Conservation (phyloP, 345 rosid species). For the Sisymbrium irio region DNA sequence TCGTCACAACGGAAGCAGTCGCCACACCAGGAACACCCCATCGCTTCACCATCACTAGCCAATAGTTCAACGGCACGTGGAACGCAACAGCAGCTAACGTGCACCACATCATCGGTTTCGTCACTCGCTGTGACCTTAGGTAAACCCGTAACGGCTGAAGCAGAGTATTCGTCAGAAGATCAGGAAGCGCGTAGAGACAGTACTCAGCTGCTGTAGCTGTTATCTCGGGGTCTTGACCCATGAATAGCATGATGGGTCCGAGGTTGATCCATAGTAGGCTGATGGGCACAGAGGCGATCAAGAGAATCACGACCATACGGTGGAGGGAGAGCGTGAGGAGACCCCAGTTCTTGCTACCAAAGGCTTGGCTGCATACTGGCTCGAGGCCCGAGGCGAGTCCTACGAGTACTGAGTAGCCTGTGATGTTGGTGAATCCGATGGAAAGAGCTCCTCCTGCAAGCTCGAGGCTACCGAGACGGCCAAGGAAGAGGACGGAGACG, state of each 20-base stretch:
- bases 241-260: slow-evolving; percentile 69
- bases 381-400: slow-evolving; percentile 97
- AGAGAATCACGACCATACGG: slow-evolving; percentile 81
- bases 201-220: slow-evolving; percentile 84
- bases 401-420: slow-evolving; percentile 90
- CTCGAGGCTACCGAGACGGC: slow-evolving; percentile 88
- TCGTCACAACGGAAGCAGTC: slow-evolving; percentile 83
- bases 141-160: slow-evolving; percentile 85
- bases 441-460: slow-evolving; percentile 96
- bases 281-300: slow-evolving; percentile 73
- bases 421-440: slow-evolving; percentile 96
- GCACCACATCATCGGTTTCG: slow-evolving; percentile 98
- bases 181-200: slow-evolving; percentile 84
- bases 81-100: slow-evolving; percentile 67
- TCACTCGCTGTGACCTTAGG: slow-evolving; percentile 79
- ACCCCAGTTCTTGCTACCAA: slow-evolving; percentile 87
- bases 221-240: slow-evolving; percentile 83
- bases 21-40: slow-evolving; percentile 96
- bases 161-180: slow-evolving; percentile 82
- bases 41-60: slow-evolving; percentile 50
- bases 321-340: slow-evolving; percentile 80
- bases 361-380: slow-evolving; percentile 97
- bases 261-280: slow-evolving; percentile 83
- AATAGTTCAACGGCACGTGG: slow-evolving; percentile 83
- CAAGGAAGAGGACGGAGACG: slow-evolving; percentile 85